Evolutionary conservation across 306 rosid genomes (phyloP).

Genomic region (Malus fusca): DNA sequence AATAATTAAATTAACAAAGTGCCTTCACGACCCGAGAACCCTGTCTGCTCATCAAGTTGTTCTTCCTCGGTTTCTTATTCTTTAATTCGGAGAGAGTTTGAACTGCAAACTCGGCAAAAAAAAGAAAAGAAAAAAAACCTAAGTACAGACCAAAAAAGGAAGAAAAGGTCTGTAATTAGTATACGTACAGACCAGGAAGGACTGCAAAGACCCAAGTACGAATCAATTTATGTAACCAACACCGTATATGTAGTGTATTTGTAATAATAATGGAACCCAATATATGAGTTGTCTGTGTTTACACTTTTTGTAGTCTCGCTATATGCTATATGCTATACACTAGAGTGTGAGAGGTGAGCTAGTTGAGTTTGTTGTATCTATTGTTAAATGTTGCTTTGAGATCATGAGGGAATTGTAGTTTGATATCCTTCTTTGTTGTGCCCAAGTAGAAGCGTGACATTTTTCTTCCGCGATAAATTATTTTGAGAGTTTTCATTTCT

Average conservation of each 20-base stretch:
- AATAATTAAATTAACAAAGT: background rate
- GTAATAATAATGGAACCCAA: background rate
- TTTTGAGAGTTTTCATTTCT: no score
- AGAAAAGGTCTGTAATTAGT: background rate
- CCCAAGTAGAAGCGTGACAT: background rate
- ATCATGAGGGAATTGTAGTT: background rate
- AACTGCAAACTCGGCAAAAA: background rate
- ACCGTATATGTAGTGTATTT: background rate
- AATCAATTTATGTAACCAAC: background rate
- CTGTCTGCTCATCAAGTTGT: conserved; percentile 5
- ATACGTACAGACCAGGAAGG: background rate
- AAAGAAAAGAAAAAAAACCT: background rate
- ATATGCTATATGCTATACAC: no score
- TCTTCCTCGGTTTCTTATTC: background rate
- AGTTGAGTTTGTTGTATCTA: background rate
- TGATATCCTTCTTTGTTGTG: background rate
- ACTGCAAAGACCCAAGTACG: background rate
- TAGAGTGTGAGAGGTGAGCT: background rate
- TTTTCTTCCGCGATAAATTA: no score
- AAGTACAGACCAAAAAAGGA: background rate
- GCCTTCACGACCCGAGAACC: conserved; percentile 15
- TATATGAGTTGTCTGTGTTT: background rate
- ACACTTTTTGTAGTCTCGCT: no score
- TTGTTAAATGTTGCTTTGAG: background rate
- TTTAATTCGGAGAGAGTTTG: background rate